Evolutionary conservation across 805 yeast genomes (phyloP).

Genomic region (Debaryomyces hansenii): DNA sequence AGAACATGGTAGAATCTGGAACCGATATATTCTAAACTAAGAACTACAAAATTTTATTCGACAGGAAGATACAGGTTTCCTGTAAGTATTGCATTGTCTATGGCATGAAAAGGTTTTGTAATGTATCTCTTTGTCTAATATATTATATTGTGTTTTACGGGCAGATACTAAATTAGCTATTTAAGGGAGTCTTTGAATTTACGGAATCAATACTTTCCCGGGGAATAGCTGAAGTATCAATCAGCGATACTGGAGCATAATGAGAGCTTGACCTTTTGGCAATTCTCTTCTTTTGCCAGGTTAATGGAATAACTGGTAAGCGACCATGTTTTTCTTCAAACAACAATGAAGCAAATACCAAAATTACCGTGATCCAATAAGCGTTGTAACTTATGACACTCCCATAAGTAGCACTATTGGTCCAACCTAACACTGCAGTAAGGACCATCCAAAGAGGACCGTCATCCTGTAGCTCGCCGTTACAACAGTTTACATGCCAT

Average conservation of each 20-base stretch:
- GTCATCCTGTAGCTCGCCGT: constrained; percentile 42
- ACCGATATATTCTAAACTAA: too few species aligned
- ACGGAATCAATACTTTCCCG: constrained; percentile 27
- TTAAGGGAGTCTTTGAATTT: constrained; percentile 27
- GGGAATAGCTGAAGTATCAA: not conserved
- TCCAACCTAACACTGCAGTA: constrained; percentile 48
- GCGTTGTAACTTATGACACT: constrained; percentile 36
- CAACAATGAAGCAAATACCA: constrained; percentile 28
- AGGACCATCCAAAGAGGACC: constrained; percentile 47
- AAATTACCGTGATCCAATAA: constrained; percentile 38
- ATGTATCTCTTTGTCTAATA: too few species aligned
- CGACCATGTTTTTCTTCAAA: constrained; percentile 29
- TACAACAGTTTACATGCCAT: constrained; percentile 50
- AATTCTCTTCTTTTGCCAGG: constrained; percentile 40
- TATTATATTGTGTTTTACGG: too few species aligned
- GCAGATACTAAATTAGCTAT: too few species aligned
- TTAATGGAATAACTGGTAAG: constrained; percentile 37
- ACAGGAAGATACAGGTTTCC: too few species aligned
- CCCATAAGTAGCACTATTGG: constrained; percentile 46
- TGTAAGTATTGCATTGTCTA: too few species aligned
- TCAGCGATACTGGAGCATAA: not conserved
- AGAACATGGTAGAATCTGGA: too few species aligned
- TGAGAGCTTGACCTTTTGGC: constrained; percentile 19
- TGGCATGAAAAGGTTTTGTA: too few species aligned
- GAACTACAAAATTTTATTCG: too few species aligned